Evolutionary conservation across 352 stramenopile genomes (phyloP), one percentile per base, ranked within the genome.

Genomic region (Aphanomyces stellatus): DNA sequence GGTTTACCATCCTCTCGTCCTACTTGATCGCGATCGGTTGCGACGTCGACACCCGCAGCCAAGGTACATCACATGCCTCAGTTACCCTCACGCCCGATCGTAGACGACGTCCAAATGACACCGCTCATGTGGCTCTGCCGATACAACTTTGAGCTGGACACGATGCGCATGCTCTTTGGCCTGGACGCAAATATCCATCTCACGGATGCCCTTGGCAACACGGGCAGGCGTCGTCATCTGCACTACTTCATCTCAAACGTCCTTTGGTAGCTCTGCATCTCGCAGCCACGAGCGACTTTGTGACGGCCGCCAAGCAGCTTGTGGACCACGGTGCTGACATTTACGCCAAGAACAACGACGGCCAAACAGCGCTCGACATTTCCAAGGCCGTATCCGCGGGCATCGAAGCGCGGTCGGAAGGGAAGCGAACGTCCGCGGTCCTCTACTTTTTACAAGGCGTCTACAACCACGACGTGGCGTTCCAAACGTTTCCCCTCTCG

Each of bases 21-120:
- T 92, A 92, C 59, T 60, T 92, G 6, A 75, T 92, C 25, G 82
- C 84, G 10, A 92, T 88, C 55, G 81, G 84, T n/a, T 79, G 80
- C 2, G 59, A 84, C 61, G 72, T 92, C 25, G 80, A 90, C 57
- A 74, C 82, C 35, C 68, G 74, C 28, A 72, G 88, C 28, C 62
- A 77, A 73, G 75, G 80, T 87, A 49, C 31, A 35, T 10, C 22
- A 19, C 7, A 22, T 17, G 33, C 4, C 53, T 17, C 10, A 41
- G 11, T 27, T 43, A 17, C 19, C n/a, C 34, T 53, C 43, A 11
- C 22, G 33, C 17, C 4, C 37, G n/a, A 25, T 51, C 13, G n/a
- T 35, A 74, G 78, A 85, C 48, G 48, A 49, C 17, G 59, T 51
- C 31, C 64, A 80, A 53, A 80, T 77, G 61, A 87, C 84, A 43